A percentile compares a stretch with the other conserved stretches of the same genome.
Evolutionary conservation across 306 rosid species (phyloP).

Genomic region (Sphenostylis stenocarpa): DNA sequence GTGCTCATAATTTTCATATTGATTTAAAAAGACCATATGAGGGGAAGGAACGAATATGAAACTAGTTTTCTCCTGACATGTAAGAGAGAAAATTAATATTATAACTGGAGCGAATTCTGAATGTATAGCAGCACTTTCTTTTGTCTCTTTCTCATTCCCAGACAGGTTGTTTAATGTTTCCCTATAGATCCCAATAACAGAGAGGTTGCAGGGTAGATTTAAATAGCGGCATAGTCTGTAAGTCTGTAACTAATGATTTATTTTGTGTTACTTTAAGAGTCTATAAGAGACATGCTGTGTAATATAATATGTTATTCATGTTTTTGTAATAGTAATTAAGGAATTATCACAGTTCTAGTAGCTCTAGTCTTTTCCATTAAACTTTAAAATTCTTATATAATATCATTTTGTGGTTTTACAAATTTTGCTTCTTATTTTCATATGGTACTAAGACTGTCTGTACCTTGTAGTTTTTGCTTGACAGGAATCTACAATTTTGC

Average conservation of each 20-base stretch:
- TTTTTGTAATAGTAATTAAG: not conserved
- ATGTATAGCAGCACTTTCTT: not conserved
- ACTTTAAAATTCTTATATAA: not conserved
- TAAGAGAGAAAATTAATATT: not conserved
- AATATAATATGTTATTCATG: not conserved
- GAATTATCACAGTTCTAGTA: not conserved
- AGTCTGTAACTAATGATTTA: not conserved
- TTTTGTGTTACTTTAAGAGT: not conserved
- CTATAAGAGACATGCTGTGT: not conserved
- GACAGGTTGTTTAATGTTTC: not conserved
- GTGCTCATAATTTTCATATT: not conserved
- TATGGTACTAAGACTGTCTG: not conserved
- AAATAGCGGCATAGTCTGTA: not conserved
- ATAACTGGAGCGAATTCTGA: not conserved
- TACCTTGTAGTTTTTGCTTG: not conserved
- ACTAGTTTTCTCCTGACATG: not conserved
- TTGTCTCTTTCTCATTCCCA: not conserved
- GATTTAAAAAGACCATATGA: not conserved
- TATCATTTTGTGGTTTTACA: not conserved
- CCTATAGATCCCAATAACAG: not conserved
- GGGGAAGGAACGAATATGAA: not conserved
- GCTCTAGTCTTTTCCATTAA: not conserved
- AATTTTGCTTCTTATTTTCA: not conserved
- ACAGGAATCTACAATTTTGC: conserved; percentile 16
- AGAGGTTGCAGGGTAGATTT: not conserved